Evolutionary conservation across 2,329 filamentous ascomycete species (phyloP), one percentile per base, ranked within the genome.

Genomic region (Dactylellina drechsleri): DNA sequence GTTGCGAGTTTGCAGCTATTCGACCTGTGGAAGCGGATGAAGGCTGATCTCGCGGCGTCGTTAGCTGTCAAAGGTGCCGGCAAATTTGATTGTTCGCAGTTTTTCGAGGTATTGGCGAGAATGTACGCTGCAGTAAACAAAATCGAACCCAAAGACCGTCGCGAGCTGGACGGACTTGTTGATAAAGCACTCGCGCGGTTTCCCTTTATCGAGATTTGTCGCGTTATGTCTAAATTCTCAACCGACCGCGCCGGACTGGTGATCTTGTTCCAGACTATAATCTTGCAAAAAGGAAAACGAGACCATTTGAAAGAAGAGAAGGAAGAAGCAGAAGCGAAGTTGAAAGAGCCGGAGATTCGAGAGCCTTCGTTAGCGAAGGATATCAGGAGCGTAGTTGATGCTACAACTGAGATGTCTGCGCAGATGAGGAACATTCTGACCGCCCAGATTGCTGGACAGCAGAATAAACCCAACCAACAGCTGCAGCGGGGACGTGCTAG

Each of bases 151-250:
- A n/a, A 28, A 6, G 54, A 26, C 2, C 54, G 31, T 13, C 20
- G 12, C 3, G 54, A 58, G 13, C 10, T 58, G n/a, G n/a, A 43
- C 40, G n/a, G 5, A 6, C 13, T 58, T 1, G 36, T 45, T 31
- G 54, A 45, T 8, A 58, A 45, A n/a, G 54, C 36, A 2, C 18
- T 58, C 36, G 6, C 16, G 15, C 7, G 13, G 4, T 58, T 45
- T 20, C 54, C 10, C 2, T 58, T 58, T 16, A 16, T 58, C 3
- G 54, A 58, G 36, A 58, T 58, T n/a, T 58, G 54, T 26, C 16
- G 43, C 3, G 16, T 20, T 20, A 18, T 58, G 3, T 20, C 15
- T 10, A 23, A 8, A 2, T 45, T 58, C 1, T 18, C 54, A 13
- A 45, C 16, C 1, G 18, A 58, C 6, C 54, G 28, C 2, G 16